A percentile compares a stretch with the other conserved stretches of the same genome.
Conservation (phyloP, 2,329 filamentous ascomycete species). For the Penicillium rolfsii region DNA sequence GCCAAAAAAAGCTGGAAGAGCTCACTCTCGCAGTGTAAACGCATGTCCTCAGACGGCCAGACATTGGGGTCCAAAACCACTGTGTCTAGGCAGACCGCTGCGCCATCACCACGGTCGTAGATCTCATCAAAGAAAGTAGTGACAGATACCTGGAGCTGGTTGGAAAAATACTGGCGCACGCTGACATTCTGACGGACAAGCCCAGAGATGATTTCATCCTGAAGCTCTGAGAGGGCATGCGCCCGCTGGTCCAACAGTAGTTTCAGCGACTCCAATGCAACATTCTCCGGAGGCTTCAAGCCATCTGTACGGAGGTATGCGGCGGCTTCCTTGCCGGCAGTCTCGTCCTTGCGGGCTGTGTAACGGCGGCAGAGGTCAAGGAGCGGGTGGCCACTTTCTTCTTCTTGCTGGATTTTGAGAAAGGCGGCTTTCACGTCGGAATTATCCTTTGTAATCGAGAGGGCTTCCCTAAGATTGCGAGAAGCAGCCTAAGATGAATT, state of each 20-base stretch:
- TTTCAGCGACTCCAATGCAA: conserved; percentile 49
- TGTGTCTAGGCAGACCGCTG: conserved; percentile 51
- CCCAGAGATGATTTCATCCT: conserved; percentile 53
- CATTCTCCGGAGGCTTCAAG: conserved; percentile 47
- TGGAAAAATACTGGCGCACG: conserved; percentile 49
- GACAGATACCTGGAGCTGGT: conserved; percentile 47
- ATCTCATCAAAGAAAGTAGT: conserved; percentile 54
- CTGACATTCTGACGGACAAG: conserved; percentile 49
- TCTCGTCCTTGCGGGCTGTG: conserved; percentile 45
- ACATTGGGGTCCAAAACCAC: conserved; percentile 51
- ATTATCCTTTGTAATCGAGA: conserved; percentile 51
- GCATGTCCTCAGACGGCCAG: conserved; percentile 50
- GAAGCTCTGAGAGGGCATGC: conserved; percentile 41
- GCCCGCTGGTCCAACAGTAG: conserved; percentile 46
- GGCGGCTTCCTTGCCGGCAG: conserved; percentile 50
- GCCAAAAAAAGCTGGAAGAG: conserved; percentile 72
- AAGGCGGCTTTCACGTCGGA: conserved; percentile 51
- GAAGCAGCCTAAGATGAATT: conserved; percentile 45
- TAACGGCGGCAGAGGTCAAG: conserved; percentile 51
- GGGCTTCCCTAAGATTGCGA: conserved; percentile 54
- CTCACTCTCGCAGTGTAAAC: conserved; percentile 51
- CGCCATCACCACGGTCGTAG: conserved; percentile 52
- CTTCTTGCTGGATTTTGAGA: conserved; percentile 48
- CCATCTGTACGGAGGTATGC: conserved; percentile 49
- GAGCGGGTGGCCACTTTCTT: conserved; percentile 48